A percentile compares a stretch with the other conserved stretches of the same genome.
Evolutionary conservation across 768 basidiomycete genomes (phyloP).

Genomic region (Fomitopsis pulvina): DNA sequence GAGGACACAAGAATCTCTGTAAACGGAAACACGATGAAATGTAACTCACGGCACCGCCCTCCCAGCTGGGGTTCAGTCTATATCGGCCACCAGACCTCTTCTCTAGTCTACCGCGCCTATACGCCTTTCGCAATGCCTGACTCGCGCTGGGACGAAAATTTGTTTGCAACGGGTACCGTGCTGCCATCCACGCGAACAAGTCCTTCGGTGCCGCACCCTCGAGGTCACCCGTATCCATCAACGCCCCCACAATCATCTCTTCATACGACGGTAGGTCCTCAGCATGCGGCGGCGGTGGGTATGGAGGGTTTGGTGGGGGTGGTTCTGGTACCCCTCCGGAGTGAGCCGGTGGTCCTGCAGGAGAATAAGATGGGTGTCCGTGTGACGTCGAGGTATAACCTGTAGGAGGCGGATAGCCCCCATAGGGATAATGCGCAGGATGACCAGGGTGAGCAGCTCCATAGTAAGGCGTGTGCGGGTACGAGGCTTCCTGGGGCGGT

Average conservation of each 20-base stretch:
- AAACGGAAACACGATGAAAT: neutral
- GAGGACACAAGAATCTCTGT: neutral
- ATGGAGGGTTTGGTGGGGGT: conserved; percentile 1
- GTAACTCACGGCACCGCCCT: conserved; percentile 67
- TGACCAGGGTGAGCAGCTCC: conserved; percentile 25
- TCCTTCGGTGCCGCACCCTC: conserved; percentile 82
- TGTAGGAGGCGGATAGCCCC: conserved; percentile 21
- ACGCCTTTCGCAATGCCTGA: conserved; percentile 85
- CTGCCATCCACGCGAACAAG: conserved; percentile 79
- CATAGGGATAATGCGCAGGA: conserved; percentile 33
- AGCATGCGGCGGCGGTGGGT: conserved; percentile 19
- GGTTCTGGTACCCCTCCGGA: conserved; percentile 10
- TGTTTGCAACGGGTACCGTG: conserved; percentile 74
- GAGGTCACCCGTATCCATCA: conserved; percentile 56
- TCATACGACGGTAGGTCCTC: conserved; percentile 83
- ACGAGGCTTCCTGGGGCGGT: conserved; percentile 38
- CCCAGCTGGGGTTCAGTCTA: conserved; percentile 69
- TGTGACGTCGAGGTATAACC: conserved; percentile 21
- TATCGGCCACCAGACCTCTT: conserved; percentile 73
- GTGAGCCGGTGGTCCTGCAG: conserved; percentile 22
- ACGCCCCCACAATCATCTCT: conserved; percentile 85
- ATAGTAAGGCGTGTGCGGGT: conserved; percentile 67
- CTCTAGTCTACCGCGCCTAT: conserved; percentile 71
- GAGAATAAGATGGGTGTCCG: conserved; percentile 21
- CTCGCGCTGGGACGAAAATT: conserved; percentile 88